Evolutionary conservation across 306 rosid species (phyloP).

Genomic region (Dalbergia cultrata): DNA sequence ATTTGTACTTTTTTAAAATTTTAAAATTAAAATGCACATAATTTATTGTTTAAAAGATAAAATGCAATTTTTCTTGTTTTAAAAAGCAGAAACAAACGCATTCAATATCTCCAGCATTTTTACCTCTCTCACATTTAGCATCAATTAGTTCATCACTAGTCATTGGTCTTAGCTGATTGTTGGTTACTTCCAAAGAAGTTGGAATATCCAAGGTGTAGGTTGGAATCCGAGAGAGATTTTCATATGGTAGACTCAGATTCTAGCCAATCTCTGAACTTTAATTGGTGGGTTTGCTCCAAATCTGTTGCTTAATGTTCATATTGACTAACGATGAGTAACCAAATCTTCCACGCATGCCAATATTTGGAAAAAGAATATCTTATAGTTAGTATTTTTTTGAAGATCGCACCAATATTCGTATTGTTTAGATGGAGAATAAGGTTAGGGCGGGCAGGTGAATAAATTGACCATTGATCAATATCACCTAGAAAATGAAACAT

Average conservation of each 20-base stretch:
- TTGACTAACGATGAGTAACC: not conserved
- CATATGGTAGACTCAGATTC: conserved; percentile 3
- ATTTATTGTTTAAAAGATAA: too few species aligned
- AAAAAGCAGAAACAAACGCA: too few species aligned
- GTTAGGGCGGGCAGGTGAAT: too few species aligned
- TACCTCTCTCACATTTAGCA: too few species aligned
- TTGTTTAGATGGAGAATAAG: not conserved
- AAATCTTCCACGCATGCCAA: conserved; percentile 17
- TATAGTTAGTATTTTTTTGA: conserved; percentile 29
- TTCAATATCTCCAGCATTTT: too few species aligned
- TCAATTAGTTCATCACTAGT: too few species aligned
- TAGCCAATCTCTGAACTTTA: not conserved
- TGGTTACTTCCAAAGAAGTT: not conserved
- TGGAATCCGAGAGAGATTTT: not conserved
- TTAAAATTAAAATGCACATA: too few species aligned
- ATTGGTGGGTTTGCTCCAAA: conserved; percentile 27
- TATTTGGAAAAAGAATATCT: conserved; percentile 23
- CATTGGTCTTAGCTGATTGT: conserved; percentile 2
- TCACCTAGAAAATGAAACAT: too few species aligned
- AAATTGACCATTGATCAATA: too few species aligned
- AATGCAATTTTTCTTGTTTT: too few species aligned
- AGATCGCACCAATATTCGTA: conserved; percentile 19
- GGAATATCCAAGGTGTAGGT: conserved; percentile 17
- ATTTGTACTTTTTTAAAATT: too few species aligned
- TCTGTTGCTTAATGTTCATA: not conserved